Base-by-base conservation (phyloP, 2,329 filamentous ascomycete genomes). In the Delphinella strobiligena region DNA sequence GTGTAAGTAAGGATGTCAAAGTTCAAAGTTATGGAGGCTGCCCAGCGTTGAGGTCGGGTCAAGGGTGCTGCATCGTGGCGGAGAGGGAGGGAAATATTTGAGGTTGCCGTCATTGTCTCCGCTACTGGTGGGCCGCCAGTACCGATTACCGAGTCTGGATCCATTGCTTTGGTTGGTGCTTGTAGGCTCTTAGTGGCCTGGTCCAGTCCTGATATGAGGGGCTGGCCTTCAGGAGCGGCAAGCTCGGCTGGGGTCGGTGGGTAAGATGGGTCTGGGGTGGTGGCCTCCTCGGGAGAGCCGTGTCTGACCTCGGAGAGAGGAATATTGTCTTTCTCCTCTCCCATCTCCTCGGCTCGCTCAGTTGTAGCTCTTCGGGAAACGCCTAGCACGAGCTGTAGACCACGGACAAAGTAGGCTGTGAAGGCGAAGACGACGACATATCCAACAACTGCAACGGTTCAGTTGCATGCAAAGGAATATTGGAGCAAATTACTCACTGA, bases 341-440 rank as follows among this genome's bases (percentile, higher is more conserved):
- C 61, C 41, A 71, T 60, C 40, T 75, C 71, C 42, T 75, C 71
- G 3, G 67, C 68, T 10, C 71, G 60, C 43, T 73, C 65, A 1
- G 61, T 63, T 37, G 66, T 58, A 2, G 69, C 65, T 37, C 69
- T 63, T 48, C 76, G 76, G 0, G 69, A 68, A 0, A 65, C 64
- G 18, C 71, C 68, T 1, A 68, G 52, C 10, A 72, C 24, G 15
- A 74, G 52, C 45, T 77, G 72, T 2, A 78, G 56, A 5, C 60
- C 63, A 11, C 73, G 65, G 1, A 70, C 71, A 52, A 74, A 60
- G 52, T 71, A 75, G 3, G 72, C 71, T 11, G 70, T 71, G 34
- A 67, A 51, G 4, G 62, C 55, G 52, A 75, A 64, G 59, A 73
- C 69, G 31, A 66, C 54, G 10, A 71, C 48, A 53, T 74, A 78